Evolutionary conservation across 768 basidiomycete genomes (phyloP).

Genomic region (Pholiota conissans): DNA sequence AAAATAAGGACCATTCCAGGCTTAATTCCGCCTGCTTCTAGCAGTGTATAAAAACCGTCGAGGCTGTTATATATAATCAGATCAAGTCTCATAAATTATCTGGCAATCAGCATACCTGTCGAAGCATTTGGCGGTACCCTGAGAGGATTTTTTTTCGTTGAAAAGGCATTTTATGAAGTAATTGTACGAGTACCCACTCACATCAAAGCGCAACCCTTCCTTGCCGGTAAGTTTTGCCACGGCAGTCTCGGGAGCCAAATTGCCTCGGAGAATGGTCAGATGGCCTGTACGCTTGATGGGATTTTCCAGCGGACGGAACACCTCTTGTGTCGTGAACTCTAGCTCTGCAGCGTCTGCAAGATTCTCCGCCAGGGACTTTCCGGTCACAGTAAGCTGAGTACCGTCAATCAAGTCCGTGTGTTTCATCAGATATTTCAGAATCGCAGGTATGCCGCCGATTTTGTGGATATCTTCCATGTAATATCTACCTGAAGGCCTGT

Average conservation of each 20-base stretch:
- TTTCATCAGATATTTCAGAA: slow-evolving; percentile 81
- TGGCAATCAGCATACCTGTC: slow-evolving; percentile 46
- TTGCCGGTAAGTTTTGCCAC: slow-evolving; percentile 95
- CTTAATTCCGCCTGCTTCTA: slow-evolving; percentile 74
- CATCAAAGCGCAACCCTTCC: slow-evolving; percentile 84
- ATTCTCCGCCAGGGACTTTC: slow-evolving; percentile 88
- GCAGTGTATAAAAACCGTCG: slow-evolving; percentile 70
- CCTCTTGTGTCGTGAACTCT: slow-evolving; percentile 72
- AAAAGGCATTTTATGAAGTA: background rate
- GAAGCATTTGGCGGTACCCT: slow-evolving; percentile 80
- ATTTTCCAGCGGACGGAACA: slow-evolving; percentile 68
- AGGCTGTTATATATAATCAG: slow-evolving; percentile 40
- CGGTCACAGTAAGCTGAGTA: slow-evolving; percentile 84
- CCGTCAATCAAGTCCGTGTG: slow-evolving; percentile 81
- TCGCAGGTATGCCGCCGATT: slow-evolving; percentile 81
- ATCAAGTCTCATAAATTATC: background rate
- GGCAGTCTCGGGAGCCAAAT: slow-evolving; percentile 81
- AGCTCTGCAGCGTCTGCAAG: slow-evolving; percentile 74
- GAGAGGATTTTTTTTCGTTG: background rate
- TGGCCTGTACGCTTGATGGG: slow-evolving; percentile 90
- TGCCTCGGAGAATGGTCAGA: slow-evolving; percentile 85
- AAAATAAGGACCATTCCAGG: slow-evolving; percentile 77
- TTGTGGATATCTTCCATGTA: slow-evolving; percentile 90
- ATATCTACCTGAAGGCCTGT: slow-evolving; percentile 80
- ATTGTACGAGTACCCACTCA: slow-evolving; percentile 24